Conservation (phyloP, 768 basidiomycete species). For the Naematelia encephala region DNA sequence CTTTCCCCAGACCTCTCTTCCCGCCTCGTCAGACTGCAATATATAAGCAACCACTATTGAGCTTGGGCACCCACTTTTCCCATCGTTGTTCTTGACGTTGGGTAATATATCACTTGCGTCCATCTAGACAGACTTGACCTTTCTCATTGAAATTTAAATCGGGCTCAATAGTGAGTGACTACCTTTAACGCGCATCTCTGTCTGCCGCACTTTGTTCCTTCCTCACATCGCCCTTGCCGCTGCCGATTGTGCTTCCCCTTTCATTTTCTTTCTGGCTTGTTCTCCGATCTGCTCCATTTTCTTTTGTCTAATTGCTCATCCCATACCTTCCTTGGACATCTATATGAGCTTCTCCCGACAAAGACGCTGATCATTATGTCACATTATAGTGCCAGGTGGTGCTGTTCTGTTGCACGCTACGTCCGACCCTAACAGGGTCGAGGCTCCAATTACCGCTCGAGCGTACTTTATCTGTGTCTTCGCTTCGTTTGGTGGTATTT, state of each 20-base stretch:
- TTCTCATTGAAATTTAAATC: not conserved
- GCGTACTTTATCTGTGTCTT: constrained; percentile 40
- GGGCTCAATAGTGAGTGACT: not conserved
- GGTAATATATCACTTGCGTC: not conserved
- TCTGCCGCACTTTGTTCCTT: too few species aligned
- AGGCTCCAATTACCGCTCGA: constrained; percentile 52
- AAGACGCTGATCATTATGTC: not conserved
- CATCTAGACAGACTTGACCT: not conserved
- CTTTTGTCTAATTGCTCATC: not conserved
- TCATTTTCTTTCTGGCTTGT: too few species aligned
- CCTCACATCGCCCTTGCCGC: too few species aligned
- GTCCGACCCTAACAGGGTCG: constrained; percentile 35
- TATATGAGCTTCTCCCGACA: not conserved
- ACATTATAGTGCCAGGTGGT: constrained; percentile 25
- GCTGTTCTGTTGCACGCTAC: constrained; percentile 21
- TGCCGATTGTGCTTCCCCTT: too few species aligned
- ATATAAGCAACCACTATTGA: not conserved
- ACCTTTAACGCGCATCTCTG: not conserved
- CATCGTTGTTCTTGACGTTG: not conserved
- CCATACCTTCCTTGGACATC: not conserved
- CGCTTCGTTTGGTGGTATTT: constrained; percentile 42
- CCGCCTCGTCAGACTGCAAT: too few species aligned
- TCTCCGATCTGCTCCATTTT: too few species aligned
- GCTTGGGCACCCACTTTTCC: not conserved
- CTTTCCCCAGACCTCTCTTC: too few species aligned